A percentile compares a stretch with the other conserved stretches of the same genome.
Conservation (phyloP, 441 rosid genomes). For the Gossypium aridum region DNA sequence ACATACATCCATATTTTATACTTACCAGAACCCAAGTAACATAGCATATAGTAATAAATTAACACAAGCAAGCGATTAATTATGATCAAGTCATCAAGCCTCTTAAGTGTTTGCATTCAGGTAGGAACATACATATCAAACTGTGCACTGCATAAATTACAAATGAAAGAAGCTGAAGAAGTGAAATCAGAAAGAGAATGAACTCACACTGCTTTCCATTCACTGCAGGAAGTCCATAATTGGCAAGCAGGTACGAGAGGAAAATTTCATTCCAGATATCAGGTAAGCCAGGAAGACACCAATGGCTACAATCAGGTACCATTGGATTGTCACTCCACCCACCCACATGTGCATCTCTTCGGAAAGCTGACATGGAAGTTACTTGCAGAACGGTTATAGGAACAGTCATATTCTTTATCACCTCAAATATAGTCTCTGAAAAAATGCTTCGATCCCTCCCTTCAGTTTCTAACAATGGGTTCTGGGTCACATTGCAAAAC, state of each 20-base stretch:
- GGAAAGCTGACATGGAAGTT: constrained; percentile 50
- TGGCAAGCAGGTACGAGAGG: constrained; percentile 27
- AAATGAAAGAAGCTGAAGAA: neutral
- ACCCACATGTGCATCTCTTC: constrained; percentile 58
- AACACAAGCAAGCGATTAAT: neutral
- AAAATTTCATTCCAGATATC: constrained; percentile 58
- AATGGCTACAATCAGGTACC: constrained; percentile 63
- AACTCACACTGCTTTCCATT: constrained; percentile 15
- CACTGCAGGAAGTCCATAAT: constrained; percentile 2
- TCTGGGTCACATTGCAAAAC: constrained; percentile 49
- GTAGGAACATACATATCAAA: neutral
- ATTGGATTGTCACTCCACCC: constrained; percentile 52
- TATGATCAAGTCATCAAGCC: neutral
- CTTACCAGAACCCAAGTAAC: neutral
- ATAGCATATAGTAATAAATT: neutral
- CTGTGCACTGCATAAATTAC: neutral
- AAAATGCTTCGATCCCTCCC: constrained; percentile 39
- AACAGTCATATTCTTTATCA: constrained; percentile 24
- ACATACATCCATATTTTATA: neutral
- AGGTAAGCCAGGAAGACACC: constrained; percentile 68
- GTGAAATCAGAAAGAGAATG: constrained; percentile 5
- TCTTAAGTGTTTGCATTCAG: neutral
- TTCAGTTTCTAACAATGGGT: constrained; percentile 29
- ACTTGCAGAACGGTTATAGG: constrained; percentile 45
- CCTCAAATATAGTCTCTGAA: constrained; percentile 36